Evolutionary conservation across 2,329 filamentous ascomycete species (phyloP), one percentile per base, ranked within the genome.

Genomic region (Orbilia oligospora): DNA sequence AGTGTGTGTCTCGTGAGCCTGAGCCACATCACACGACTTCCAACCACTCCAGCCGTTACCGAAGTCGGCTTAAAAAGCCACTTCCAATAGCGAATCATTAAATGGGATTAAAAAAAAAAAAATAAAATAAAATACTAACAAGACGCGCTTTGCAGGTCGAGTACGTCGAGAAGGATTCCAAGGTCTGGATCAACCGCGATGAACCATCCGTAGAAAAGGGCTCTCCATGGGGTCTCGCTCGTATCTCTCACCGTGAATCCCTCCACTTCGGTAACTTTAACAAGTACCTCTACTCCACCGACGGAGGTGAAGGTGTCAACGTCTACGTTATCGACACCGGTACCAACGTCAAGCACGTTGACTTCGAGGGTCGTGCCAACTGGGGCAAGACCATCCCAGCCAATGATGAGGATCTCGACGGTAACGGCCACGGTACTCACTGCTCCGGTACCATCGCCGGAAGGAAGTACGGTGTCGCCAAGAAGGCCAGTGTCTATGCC

Each of bases 251-350:
- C 88, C 93, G 96, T 82, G 88, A 96, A 81, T 88, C 89, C 81
- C 89, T 99, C 81, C 91, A 89, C 85, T 98, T 99, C 84, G 91
- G 92, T 82, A 94, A 90, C 85, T 98, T 96, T 88, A 98, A 97
- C 90, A 97, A 98, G 88, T 99, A 99, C 88, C 89, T 98, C 44
- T 99, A 96, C 85, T 89, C 94, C 72, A 88, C 89, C 71, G 92
- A 97, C 69, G 95, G 92, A 84, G 96, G 96, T 85, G 94, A 98
- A 88, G 97, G 96, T 85, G 96, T 99, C 82, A 96, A 99, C 86
- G 96, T 96, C 84, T 99, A 99, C 84, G 92, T 99, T 81, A 97
- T 99, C 83, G 96, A 99, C 87, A 99, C 96, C 71, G 97, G 96
- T 83, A 97, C 93, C 88, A 97, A 97, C 88, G 86, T 88, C 82